Conservation (phyloP, 768 basidiomycete species). For the Pulveroboletus frians region DNA sequence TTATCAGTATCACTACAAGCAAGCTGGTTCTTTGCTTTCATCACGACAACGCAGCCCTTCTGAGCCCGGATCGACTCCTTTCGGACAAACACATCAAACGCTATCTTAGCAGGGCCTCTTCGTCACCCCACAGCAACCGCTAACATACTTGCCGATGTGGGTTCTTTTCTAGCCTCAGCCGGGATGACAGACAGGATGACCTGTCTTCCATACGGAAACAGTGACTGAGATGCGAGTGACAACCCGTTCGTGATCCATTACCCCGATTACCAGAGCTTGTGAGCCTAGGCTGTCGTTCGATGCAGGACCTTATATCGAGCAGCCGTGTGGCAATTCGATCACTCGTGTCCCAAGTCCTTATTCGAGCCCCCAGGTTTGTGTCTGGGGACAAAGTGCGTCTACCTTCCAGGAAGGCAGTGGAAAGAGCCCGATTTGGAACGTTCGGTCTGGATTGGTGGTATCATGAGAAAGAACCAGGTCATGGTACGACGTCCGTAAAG, state of each 20-base stretch:
- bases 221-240: constrained; percentile 80
- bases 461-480: constrained; percentile 56
- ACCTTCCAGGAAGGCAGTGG: constrained; percentile 65
- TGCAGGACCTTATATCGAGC: constrained; percentile 61
- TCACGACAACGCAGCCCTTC: constrained; percentile 41
- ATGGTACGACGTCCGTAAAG: constrained; percentile 68
- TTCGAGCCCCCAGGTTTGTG: constrained; percentile 41
- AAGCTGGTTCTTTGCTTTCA: too few species aligned
- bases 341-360: not conserved
- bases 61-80: constrained; percentile 66
- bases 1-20: too few species aligned
- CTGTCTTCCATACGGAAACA: constrained; percentile 82
- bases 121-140: constrained; percentile 65
- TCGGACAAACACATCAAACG: constrained; percentile 50
- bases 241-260: constrained; percentile 85
- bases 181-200: constrained; percentile 68
- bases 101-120: constrained; percentile 40
- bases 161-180: constrained; percentile 74
- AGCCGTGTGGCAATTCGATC: constrained; percentile 40
- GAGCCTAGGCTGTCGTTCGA: constrained; percentile 77
- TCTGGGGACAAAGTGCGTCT: constrained; percentile 55
- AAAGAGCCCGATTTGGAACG: constrained; percentile 68
- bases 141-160: constrained; percentile 74
- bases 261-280: constrained; percentile 55
- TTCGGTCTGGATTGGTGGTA: constrained; percentile 75